Evolutionary conservation across 257 asterid species (phyloP).

Genomic region (Solanum clarkiae): DNA sequence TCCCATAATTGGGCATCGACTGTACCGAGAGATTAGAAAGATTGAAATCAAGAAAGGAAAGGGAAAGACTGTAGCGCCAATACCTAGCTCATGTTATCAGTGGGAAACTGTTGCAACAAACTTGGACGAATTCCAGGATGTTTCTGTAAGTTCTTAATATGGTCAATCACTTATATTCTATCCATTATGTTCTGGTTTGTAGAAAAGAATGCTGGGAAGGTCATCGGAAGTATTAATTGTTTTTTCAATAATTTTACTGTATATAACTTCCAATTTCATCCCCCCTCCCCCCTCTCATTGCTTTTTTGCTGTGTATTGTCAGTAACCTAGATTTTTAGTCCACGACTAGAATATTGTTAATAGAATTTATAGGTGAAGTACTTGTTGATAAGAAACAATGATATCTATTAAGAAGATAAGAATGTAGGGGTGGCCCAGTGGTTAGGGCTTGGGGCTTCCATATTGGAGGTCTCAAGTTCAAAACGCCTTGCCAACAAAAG

Average conservation of each 20-base stretch:
- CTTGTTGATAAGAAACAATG: background rate
- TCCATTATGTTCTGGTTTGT: background rate
- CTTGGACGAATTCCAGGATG: constrained; percentile 77
- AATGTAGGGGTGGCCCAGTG: background rate
- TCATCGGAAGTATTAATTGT: background rate
- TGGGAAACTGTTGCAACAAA: constrained; percentile 96
- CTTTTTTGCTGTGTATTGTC: background rate
- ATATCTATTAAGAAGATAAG: background rate
- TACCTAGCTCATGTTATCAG: constrained; percentile 73
- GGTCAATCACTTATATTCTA: background rate
- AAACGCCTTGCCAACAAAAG: too few relatives aligned
- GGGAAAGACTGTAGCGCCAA: constrained; percentile 62
- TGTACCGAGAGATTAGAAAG: constrained; percentile 78
- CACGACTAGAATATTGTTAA: background rate
- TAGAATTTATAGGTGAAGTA: background rate
- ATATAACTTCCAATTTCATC: background rate
- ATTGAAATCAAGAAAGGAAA: constrained; percentile 84
- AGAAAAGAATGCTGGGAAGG: background rate
- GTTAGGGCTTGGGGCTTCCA: too few relatives aligned
- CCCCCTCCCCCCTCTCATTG: background rate
- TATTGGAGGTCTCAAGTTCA: too few relatives aligned
- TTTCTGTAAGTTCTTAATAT: constrained; percentile 62
- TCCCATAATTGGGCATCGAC: constrained; percentile 75
- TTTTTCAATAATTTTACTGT: background rate
- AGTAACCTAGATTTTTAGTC: background rate